phyloP scores from a whole-genome alignment of 1,284 basidiomycete genomes.

The Dichomitus squalens region DNA sequence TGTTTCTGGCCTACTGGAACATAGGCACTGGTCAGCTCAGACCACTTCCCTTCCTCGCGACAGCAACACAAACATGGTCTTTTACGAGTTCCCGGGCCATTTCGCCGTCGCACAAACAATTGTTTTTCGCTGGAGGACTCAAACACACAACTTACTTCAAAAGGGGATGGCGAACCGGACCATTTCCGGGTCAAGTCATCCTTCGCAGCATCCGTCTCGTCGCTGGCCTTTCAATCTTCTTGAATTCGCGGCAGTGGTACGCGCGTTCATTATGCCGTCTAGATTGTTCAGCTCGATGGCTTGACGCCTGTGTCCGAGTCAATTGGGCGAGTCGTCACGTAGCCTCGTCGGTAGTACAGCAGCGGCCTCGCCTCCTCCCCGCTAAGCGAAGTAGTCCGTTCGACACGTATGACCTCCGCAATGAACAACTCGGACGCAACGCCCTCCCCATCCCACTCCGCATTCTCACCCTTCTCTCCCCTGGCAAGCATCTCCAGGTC shows the following conservation, averaged over 20 bases:
- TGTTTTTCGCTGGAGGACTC: no score
- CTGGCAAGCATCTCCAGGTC: slow-evolving; percentile 31
- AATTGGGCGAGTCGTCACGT: slow-evolving; percentile 40
- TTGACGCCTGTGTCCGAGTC: slow-evolving; percentile 6
- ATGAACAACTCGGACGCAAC: slow-evolving; percentile 51
- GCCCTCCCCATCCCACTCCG: slow-evolving; percentile 33
- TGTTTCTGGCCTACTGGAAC: no score
- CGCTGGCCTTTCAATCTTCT: neutral
- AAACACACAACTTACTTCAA: no score
- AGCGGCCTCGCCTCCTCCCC: slow-evolving; percentile 40
- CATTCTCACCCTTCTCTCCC: slow-evolving; percentile 12
- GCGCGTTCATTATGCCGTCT: neutral
- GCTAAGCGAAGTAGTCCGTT: slow-evolving; percentile 30
- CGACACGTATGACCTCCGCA: slow-evolving; percentile 49
- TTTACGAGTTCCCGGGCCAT: no score
- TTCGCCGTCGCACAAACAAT: no score
- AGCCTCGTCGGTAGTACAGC: slow-evolving; percentile 48
- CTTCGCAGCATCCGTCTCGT: no score
- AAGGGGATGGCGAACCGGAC: no score
- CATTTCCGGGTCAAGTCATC: no score
- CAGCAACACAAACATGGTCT: no score
- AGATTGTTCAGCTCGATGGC: slow-evolving; percentile 5
- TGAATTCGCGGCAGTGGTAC: neutral
- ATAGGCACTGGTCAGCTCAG: no score
- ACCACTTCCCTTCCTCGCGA: no score